These are phyloP conservation scores for Echites panduratus DNA, from an alignment of 257 asterid species.

Conservation along the genomic window DNA sequence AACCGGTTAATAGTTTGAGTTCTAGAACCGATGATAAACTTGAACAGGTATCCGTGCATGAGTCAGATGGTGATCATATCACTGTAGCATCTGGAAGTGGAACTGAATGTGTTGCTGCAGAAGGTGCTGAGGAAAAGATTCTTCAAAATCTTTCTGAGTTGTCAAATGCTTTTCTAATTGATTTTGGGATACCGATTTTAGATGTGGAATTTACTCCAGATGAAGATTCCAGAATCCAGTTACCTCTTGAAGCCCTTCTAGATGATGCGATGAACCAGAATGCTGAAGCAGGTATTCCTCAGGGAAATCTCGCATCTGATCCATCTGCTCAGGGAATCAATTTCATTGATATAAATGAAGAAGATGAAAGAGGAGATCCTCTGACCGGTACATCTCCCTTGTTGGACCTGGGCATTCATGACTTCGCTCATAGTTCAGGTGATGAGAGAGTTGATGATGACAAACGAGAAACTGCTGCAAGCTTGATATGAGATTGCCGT, in stretches of 20 bases:
- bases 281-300: conserved; percentile 19
- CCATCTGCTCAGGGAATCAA: conserved; percentile 18
- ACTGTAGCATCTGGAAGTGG: conserved; percentile 13
- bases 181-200: conserved; percentile 55
- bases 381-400: conserved; percentile 21
- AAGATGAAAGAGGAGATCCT: conserved; percentile 17
- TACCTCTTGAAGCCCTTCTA: conserved; percentile 60
- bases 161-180: conserved; percentile 29
- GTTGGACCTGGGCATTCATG: conserved; percentile 38
- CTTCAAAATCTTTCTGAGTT: conserved; percentile 19
- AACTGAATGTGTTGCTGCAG: conserved; percentile 14
- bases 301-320: conserved; percentile 14
- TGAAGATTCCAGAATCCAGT: conserved; percentile 14
- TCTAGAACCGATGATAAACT: conserved; percentile 18
- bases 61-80: conserved; percentile 17
- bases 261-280: conserved; percentile 28
- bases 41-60: conserved; percentile 9
- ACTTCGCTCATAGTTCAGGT: conserved; percentile 23
- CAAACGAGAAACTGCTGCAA: conserved; percentile 29
- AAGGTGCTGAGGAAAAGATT: conserved; percentile 13
- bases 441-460: conserved; percentile 20
- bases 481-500: conserved; percentile 40
- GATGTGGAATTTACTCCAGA: conserved; percentile 56
- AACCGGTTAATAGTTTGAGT: conserved; percentile 10
- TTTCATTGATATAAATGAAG: conserved; percentile 16